These are phyloP conservation scores for Cadophora sp. DNA, from an alignment of 2,329 filamentous ascomycete species.

Conservation along the genomic window DNA sequence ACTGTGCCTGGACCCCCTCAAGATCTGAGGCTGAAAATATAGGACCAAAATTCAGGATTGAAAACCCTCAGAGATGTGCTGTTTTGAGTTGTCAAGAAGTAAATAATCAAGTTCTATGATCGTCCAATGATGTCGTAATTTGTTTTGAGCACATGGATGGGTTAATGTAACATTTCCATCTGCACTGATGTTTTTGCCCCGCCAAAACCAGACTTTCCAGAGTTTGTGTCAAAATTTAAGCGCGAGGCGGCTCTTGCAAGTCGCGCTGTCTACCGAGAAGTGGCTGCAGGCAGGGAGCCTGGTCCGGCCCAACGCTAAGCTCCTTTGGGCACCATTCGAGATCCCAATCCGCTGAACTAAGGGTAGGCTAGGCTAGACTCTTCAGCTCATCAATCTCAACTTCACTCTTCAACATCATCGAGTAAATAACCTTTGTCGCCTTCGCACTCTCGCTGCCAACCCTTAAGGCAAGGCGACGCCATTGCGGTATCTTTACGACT, in stretches of 20 bases:
- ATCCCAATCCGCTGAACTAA: background rate
- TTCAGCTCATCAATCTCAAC: slow-evolving; percentile 6
- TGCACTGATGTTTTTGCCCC: background rate
- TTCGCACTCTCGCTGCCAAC: background rate
- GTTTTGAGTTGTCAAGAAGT: background rate
- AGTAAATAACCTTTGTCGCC: background rate
- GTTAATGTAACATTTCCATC: no score
- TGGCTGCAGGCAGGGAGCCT: slow-evolving; percentile 1
- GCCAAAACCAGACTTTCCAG: background rate
- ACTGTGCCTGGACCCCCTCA: background rate
- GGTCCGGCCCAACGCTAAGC: background rate
- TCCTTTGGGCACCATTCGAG: background rate
- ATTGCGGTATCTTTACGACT: background rate
- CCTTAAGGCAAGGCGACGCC: background rate
- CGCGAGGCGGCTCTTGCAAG: background rate
- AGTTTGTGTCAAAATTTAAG: background rate
- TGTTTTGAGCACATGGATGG: background rate
- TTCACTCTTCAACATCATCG: slow-evolving; percentile 1
- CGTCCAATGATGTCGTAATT: background rate
- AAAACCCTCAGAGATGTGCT: background rate
- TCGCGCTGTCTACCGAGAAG: background rate
- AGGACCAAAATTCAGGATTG: background rate
- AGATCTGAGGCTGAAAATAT: background rate
- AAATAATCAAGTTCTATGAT: background rate
- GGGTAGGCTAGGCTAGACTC: slow-evolving; percentile 9